Percentiles rank a stretch among this genome's conserved stretches.
Evolutionary conservation across 306 rosid genomes (phyloP).

Genomic region (Quercus agrifolia): DNA sequence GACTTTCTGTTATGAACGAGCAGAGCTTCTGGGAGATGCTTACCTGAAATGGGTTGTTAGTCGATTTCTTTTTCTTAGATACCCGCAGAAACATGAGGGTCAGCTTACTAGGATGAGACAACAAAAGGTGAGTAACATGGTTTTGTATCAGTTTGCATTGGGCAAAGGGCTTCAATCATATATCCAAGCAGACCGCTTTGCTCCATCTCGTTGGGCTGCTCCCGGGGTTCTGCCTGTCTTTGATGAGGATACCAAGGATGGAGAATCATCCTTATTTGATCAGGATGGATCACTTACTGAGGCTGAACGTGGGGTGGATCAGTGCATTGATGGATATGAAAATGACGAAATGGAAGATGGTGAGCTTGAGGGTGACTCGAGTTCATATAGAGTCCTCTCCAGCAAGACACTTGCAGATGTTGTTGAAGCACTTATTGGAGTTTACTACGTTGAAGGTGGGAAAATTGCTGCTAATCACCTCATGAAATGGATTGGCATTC

Average conservation of each 20-base stretch:
- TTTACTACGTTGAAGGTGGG: slow-evolving; percentile 94
- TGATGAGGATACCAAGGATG: slow-evolving; percentile 90
- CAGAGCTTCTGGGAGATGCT: slow-evolving; percentile 99
- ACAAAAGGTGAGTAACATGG: slow-evolving; percentile 97
- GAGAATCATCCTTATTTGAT: slow-evolving; percentile 76
- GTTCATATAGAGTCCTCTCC: slow-evolving; percentile 92
- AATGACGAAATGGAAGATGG: slow-evolving; percentile 89
- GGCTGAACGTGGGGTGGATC: slow-evolving; percentile 29
- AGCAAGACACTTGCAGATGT: slow-evolving; percentile 99
- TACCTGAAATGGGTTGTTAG: slow-evolving; percentile 98
- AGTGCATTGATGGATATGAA: slow-evolving; percentile 36
- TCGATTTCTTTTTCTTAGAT: slow-evolving; percentile 86
- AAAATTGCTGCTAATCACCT: slow-evolving; percentile 87
- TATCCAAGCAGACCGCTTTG: slow-evolving; percentile 97
- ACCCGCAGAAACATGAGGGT: slow-evolving; percentile 98
- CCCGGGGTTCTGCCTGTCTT: slow-evolving; percentile 97
- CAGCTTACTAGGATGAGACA: slow-evolving; percentile 99
- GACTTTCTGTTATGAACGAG: slow-evolving; percentile 98
- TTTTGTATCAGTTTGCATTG: slow-evolving; percentile 83
- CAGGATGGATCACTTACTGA: slow-evolving; percentile 45
- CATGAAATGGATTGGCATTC: slow-evolving; percentile 97
- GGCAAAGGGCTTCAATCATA: slow-evolving; percentile 86
- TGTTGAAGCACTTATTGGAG: slow-evolving; percentile 93
- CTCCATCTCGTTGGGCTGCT: slow-evolving; percentile 98
- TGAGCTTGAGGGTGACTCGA: slow-evolving; percentile 86